These are phyloP conservation scores for Lecanosticta acicola DNA, from an alignment of 2,329 filamentous ascomycete genomes.

Conservation along the genomic window DNA sequence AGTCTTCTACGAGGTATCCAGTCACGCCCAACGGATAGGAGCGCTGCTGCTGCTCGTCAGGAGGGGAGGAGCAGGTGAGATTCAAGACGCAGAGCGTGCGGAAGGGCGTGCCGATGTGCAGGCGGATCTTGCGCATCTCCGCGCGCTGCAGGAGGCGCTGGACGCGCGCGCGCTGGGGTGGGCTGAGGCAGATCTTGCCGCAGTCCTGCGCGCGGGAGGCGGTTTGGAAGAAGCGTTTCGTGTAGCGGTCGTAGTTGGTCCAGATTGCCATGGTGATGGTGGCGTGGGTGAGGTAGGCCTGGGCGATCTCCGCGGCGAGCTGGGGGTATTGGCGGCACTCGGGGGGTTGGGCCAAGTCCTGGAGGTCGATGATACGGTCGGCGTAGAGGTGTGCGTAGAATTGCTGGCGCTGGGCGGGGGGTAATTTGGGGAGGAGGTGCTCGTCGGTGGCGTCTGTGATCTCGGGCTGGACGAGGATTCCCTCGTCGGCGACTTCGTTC, in stretches of 20 bases:
- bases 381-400: background rate
- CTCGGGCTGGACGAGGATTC: no score
- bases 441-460: no score
- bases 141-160: background rate
- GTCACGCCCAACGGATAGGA: background rate
- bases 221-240: slow-evolving; percentile 6
- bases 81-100: slow-evolving; percentile 5
- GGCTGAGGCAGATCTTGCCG: slow-evolving; percentile 10
- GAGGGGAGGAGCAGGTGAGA: background rate
- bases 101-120: slow-evolving; percentile 16
- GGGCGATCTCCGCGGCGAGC: slow-evolving; percentile 9
- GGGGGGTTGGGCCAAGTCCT: slow-evolving; percentile 3
- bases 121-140: slow-evolving; percentile 6
- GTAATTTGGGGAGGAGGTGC: background rate
- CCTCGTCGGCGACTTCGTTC: no score
- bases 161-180: slow-evolving; percentile 5
- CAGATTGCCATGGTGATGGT: slow-evolving; percentile 15
- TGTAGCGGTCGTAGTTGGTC: slow-evolving; percentile 16
- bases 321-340: slow-evolving; percentile 1
- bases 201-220: slow-evolving; percentile 5
- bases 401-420: background rate
- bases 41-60: background rate
- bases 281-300: slow-evolving; percentile 5
- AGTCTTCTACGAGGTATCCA: background rate
- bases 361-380: slow-evolving; percentile 3